Conservation (phyloP, 2,329 filamentous ascomycete species). For the Arthrobotrys entomopaga region DNA sequence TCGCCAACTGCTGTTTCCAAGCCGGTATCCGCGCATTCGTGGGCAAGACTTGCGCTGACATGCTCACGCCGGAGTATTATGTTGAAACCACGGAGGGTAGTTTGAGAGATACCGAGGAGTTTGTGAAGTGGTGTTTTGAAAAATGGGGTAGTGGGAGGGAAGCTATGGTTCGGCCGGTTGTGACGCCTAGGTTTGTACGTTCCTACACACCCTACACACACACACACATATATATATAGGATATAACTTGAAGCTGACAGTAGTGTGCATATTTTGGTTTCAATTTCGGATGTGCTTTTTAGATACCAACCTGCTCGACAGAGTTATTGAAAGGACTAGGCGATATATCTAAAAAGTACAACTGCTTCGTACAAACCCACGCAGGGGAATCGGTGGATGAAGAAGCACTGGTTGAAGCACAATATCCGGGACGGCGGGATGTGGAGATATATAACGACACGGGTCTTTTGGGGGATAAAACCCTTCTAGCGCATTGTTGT, state of each 20-base stretch:
- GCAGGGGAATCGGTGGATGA: constrained; percentile 58
- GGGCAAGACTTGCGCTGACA: constrained; percentile 64
- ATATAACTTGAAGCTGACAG: too few species aligned
- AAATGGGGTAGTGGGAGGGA: constrained; percentile 44
- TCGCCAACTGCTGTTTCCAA: constrained; percentile 68
- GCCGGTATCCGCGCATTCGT: constrained; percentile 71
- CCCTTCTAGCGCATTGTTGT: constrained; percentile 75
- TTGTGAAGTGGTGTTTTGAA: constrained; percentile 55
- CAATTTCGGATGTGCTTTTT: not conserved
- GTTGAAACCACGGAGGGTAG: constrained; percentile 56
- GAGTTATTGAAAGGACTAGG: constrained; percentile 70
- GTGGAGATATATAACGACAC: constrained; percentile 54
- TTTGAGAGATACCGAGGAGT: constrained; percentile 56
- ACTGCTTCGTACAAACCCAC: constrained; percentile 57
- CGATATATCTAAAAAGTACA: constrained; percentile 65
- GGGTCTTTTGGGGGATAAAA: constrained; percentile 66
- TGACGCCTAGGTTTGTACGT: constrained; percentile 60
- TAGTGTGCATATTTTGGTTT: not conserved
- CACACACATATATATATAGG: too few species aligned
- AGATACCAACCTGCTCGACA: constrained; percentile 65
- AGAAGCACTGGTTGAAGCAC: constrained; percentile 51
- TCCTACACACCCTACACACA: not conserved
- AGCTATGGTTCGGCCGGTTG: constrained; percentile 59
- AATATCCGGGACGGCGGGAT: constrained; percentile 56
- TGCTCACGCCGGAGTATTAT: constrained; percentile 57